Evolutionary conservation across 2,329 filamentous ascomycete species (phyloP).

Genomic region (Diplodia intermedia): DNA sequence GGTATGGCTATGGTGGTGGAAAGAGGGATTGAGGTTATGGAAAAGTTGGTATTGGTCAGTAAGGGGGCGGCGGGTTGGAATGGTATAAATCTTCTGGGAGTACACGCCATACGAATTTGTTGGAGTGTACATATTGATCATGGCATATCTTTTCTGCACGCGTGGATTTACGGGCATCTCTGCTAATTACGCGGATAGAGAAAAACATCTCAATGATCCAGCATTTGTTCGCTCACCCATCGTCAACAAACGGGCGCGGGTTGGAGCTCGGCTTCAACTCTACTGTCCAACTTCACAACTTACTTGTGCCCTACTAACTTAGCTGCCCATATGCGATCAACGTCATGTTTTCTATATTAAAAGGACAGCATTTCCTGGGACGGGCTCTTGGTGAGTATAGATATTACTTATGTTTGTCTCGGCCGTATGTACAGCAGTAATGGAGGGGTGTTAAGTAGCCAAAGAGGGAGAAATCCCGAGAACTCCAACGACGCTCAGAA

Average conservation of each 20-base stretch:
- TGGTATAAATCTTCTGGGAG: background rate
- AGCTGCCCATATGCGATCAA: too few species aligned
- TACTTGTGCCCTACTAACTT: background rate
- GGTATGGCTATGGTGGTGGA: constrained; percentile 54
- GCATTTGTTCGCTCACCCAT: background rate
- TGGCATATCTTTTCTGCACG: background rate
- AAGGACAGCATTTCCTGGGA: background rate
- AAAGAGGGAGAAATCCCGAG: background rate
- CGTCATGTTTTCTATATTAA: too few species aligned
- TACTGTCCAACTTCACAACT: background rate
- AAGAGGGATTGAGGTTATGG: constrained; percentile 51
- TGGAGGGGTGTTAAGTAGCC: background rate
- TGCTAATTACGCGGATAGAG: constrained; percentile 7
- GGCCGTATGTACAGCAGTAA: background rate
- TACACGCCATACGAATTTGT: background rate
- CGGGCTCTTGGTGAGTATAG: background rate
- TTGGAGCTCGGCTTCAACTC: too few species aligned
- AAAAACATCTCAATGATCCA: background rate
- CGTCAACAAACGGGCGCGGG: too few species aligned
- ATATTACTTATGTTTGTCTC: background rate
- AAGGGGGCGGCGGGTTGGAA: background rate
- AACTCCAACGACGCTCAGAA: background rate
- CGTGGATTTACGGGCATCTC: background rate
- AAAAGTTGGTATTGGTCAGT: background rate
- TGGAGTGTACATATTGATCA: background rate